Percentiles rank a stretch among this genome's conserved stretches.
Conservation (phyloP, 108 stramenopile species). For the Nitzschia inconspicua region DNA sequence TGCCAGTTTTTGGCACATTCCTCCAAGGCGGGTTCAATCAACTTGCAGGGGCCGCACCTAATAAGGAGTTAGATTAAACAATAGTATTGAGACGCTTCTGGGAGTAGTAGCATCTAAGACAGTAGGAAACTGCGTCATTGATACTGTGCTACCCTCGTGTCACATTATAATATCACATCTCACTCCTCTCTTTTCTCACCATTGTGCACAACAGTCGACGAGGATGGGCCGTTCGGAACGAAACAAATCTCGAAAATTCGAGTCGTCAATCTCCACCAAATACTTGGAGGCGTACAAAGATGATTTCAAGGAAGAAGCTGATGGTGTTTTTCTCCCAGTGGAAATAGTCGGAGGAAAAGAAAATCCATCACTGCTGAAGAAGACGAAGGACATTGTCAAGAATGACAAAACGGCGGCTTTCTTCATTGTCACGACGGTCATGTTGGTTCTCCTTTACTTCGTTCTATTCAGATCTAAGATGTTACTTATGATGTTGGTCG, state of each 20-base stretch:
- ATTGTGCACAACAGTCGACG: slow-evolving; percentile 30
- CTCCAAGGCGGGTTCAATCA: slow-evolving; percentile 54
- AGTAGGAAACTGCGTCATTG: not conserved
- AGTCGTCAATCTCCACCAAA: slow-evolving; percentile 13
- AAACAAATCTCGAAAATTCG: slow-evolving; percentile 22
- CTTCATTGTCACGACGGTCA: slow-evolving; percentile 19
- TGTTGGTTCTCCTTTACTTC: no score
- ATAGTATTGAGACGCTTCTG: no score
- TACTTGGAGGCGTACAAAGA: not conserved
- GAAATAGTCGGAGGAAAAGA: slow-evolving; percentile 24
- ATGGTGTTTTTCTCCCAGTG: not conserved
- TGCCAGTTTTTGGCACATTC: slow-evolving; percentile 41
- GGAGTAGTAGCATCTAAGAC: not conserved
- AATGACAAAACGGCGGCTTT: no score
- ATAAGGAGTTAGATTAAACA: no score
- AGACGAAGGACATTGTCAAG: no score
- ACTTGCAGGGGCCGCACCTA: slow-evolving; percentile 62
- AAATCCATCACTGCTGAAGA: no score
- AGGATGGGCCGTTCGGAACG: slow-evolving; percentile 6
- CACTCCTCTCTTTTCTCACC: slow-evolving; percentile 27
- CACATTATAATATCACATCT: not conserved
- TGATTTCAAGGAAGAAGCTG: not conserved
- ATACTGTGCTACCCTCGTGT: not conserved
- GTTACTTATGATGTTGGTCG: no score
- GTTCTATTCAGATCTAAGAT: no score